Conservation (phyloP, 2,329 filamentous ascomycete genomes). For the Talaromyces funiculosus region DNA sequence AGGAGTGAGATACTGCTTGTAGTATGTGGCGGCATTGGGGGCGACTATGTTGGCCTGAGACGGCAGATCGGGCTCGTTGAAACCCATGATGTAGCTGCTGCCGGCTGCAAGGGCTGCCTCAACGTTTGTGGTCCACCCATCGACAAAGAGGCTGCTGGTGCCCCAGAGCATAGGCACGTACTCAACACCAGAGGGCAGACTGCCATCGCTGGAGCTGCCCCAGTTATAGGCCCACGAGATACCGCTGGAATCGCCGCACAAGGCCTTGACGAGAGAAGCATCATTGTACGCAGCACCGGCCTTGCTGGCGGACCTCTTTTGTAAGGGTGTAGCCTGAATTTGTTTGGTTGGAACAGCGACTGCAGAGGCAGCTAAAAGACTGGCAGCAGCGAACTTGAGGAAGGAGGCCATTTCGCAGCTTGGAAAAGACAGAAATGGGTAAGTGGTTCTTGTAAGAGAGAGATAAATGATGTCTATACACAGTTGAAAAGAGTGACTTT, state of each 20-base stretch:
- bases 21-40: constrained; percentile 31
- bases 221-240: constrained; percentile 45
- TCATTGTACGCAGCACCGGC: constrained; percentile 35
- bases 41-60: constrained; percentile 36
- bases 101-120: constrained; percentile 30
- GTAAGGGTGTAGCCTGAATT: background rate
- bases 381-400: background rate
- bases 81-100: constrained; percentile 36
- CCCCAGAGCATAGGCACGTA: constrained; percentile 45
- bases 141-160: constrained; percentile 27
- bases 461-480: background rate
- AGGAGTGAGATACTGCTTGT: constrained; percentile 35
- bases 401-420: background rate
- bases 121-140: constrained; percentile 31
- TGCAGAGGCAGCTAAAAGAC: background rate
- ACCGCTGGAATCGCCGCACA: constrained; percentile 30
- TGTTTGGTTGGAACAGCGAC: background rate
- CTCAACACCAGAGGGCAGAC: constrained; percentile 30
- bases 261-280: constrained; percentile 24
- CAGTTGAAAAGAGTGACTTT: constrained; percentile 5
- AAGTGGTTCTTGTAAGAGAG: background rate
- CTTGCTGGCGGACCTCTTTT: constrained; percentile 24
- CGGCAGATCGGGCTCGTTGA: constrained; percentile 44
- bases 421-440: constrained; percentile 1
- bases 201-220: constrained; percentile 29